Evolutionary conservation across 108 stramenopile species (phyloP), one percentile per base, ranked within the genome.

Genomic region (Ochromonas danica): DNA sequence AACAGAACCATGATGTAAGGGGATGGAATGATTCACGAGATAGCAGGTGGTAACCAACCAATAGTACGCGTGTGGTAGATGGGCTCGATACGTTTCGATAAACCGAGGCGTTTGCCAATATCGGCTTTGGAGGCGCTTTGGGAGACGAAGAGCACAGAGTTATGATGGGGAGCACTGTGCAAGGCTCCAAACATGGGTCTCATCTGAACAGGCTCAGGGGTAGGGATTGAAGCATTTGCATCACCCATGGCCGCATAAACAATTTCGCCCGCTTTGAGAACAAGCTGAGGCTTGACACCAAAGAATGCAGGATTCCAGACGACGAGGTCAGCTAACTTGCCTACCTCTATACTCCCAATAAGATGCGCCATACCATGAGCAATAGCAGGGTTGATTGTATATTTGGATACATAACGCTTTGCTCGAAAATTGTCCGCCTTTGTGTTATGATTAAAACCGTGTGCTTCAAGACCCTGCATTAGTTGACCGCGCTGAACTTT

Each of bases 161-260:
- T 82, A 42, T 82, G 83, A 27, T 79, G 80, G 0, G 71, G 75
- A 43, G 90, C 92, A 40, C 81, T 87, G 61, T 79, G 87, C 1
- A 80, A 81, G 0, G 94, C 94, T 35, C 92, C 95, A 82, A 93
- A 98, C 96, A 96, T 96, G 41, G 94, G 95, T 33, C 96, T 89
- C 97, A 98, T 98, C 70, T 51, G 22, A 51, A 51, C 95, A 22
- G 97, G 97, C 84, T 98, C 92, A 25, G 96, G 96, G 0, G 97
- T 98, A 0, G 97, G 97, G 71, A 98, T 97, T 65, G 86, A 87
- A 33, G 95, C 97, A 78, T 98, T 98, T 61, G 97, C 94, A 85
- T 98, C 97, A 22, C 97, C 97, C 97, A 98, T 98, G 86, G 96
- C 95, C 0, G 92, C 90, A 89, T 91, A 96, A 3, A 95, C 93